phyloP scores from a whole-genome alignment of 2,329 filamentous ascomycete species.

The Orbilia blumenaviensis region DNA sequence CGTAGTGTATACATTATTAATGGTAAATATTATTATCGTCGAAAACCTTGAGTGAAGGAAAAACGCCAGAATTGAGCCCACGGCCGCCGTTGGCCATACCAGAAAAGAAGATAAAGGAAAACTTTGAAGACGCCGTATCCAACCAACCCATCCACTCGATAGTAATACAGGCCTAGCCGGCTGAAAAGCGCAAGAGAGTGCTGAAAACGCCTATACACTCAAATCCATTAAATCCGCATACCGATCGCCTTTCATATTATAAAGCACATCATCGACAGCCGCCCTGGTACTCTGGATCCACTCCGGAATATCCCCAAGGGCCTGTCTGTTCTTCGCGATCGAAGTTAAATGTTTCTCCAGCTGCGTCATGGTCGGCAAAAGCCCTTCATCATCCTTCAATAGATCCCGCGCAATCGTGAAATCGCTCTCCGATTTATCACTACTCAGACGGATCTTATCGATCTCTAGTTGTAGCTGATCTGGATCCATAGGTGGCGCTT shows the following conservation, averaged over 20 bases:
- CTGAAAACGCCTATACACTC: slow-evolving; percentile 15
- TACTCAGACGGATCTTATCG: slow-evolving; percentile 46
- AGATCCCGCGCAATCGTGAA: slow-evolving; percentile 48
- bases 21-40: not conserved
- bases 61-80: not conserved
- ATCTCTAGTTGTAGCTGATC: slow-evolving; percentile 50
- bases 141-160: not conserved
- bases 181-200: not conserved
- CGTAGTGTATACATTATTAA: slow-evolving; percentile 12
- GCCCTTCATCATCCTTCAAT: slow-evolving; percentile 31
- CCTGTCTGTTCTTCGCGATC: slow-evolving; percentile 39
- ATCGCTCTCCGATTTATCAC: slow-evolving; percentile 24
- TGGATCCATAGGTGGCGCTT: slow-evolving; percentile 45
- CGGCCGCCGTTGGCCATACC: not conserved
- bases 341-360: slow-evolving; percentile 49
- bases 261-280: slow-evolving; percentile 51
- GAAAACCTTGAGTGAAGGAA: not conserved
- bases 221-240: slow-evolving; percentile 50
- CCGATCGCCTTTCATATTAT: slow-evolving; percentile 39
- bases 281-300: slow-evolving; percentile 51
- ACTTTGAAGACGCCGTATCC: slow-evolving; percentile 15
- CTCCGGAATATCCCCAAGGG: slow-evolving; percentile 38
- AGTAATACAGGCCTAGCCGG: not conserved
- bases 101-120: not conserved
- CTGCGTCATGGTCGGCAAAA: slow-evolving; percentile 42